Base-by-base conservation (phyloP, 2,329 filamentous ascomycete genomes). In the Penicillium capsulatum region DNA sequence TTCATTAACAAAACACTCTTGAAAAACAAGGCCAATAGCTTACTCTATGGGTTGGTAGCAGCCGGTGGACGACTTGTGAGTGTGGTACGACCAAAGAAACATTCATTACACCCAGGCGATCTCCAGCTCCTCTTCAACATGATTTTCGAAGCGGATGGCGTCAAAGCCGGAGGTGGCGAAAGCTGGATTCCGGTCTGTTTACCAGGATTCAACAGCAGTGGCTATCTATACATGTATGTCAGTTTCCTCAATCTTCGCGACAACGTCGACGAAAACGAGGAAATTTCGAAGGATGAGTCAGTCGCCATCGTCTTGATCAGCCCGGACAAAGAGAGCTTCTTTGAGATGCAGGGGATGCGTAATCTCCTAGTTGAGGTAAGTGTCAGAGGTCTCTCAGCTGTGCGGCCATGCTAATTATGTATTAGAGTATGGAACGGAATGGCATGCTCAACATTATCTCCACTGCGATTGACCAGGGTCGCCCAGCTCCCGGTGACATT, bases 221-320 rank as follows among this genome's bases (percentile, higher is more conserved):
- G 92, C 17, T 98, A 94, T 60, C 75, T 98, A 1, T 96, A 98
- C 70, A 97, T 98, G 89, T 98, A 97, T 59, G 92, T 98, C 60
- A 95, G 87, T 71, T 98, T 97, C 63, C 78, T 98, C 46, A 81
- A 87, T 52, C 73, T 79, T 26, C 71, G 74, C 30, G 65, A 73
- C 16, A 71, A 68, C n/a, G 58, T 65, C 20, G 69, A 65, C 38
- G 65, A 64, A 17, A 62, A 60, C 38, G 59, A 70, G 45, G 61
- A 69, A 24, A 64, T 67, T 44, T 64, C 62, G 14, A 64, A 70
- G 34, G 82, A 88, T 35, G 83, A 92, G 49, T 76, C 79, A 17
- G 81, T 94, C n/a, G 92, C 91, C 16, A 83, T 97, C 43, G 80
- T 98, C 22, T 77, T 98, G 44, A 94, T 98, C 59, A 95, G 88